Base-by-base conservation (phyloP, 257 asterid species). In the Solanum microdontum region DNA sequence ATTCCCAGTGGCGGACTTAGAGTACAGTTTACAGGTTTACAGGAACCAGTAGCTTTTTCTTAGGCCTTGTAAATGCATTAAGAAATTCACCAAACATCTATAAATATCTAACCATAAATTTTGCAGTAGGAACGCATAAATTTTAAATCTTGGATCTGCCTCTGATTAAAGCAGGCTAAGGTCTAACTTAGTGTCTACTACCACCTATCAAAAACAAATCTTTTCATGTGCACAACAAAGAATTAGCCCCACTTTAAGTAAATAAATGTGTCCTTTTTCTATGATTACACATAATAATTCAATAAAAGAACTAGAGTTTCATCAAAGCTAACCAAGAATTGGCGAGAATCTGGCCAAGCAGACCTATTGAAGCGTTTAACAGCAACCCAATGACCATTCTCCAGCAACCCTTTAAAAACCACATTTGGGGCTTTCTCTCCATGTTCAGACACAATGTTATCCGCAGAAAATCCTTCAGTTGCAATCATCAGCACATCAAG, bases 381-480 rank as follows among this genome's bases (percentile, higher is more conserved):
- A 83, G 94, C 94, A 85, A 92, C 62, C 89, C 84, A 87, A 8
- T 87, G 90, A 43, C 88, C 91, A 83, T 88, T 86, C 17, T 86
- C 83, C 3, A 92, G 89, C 84, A 82, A 72, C 33, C 94, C 94
- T 84, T 76, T 92, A 84, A 86, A 92, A 43, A 92, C 94, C 4
- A 92, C 93, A 76, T 92, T 92, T 26, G 94, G 94, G 75, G 94
- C 94, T 87, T 92, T 92, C 84, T 92, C 92, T 21, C 94, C 94
- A 73, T 92, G 94, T 72, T 92, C 94, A 34, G 94, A 92, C 34
- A 92, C 94, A 26, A 92, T 87, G 73, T 91, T 92, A 36, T 92
- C 93, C 24, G 88, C 21, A 5, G 90, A 88, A 82, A 92, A 92
- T 10, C 90, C 94, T 73, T 86, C 70, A 37, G 94, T 91, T 34